phyloP scores from a whole-genome alignment of 2,329 filamentous ascomycete genomes.

The Botrytis deweyae region DNA sequence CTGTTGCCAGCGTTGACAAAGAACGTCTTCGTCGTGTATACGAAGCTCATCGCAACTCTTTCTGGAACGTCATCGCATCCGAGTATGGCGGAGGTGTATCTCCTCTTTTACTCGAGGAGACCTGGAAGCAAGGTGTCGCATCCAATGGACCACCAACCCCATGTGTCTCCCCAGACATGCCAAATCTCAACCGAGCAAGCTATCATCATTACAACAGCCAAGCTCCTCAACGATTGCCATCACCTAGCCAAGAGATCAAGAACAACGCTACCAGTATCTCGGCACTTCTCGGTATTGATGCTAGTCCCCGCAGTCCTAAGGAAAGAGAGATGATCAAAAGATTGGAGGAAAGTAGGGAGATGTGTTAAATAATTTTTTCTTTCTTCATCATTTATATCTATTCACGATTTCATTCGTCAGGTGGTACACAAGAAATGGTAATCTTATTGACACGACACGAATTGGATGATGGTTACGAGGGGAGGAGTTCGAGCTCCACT shows the following conservation, averaged over 20 bases:
- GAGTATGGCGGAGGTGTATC: slow-evolving; percentile 68
- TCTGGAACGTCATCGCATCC: slow-evolving; percentile 70
- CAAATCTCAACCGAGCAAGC: slow-evolving; percentile 16
- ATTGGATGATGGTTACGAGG: neutral
- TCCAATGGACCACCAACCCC: slow-evolving; percentile 40
- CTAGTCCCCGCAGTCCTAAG: slow-evolving; percentile 42
- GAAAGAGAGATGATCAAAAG: slow-evolving; percentile 58
- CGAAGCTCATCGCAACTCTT: slow-evolving; percentile 64
- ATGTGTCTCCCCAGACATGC: slow-evolving; percentile 38
- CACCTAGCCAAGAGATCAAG: slow-evolving; percentile 47
- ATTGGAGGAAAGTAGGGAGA: slow-evolving; percentile 49
- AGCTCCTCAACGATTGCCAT: slow-evolving; percentile 52
- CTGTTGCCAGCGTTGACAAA: slow-evolving; percentile 49
- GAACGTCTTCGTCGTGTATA: slow-evolving; percentile 69
- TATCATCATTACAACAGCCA: slow-evolving; percentile 36
- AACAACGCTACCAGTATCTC: slow-evolving; percentile 54
- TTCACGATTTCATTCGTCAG: neutral
- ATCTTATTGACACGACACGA: neutral
- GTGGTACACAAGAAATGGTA: neutral
- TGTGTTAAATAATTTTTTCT: slow-evolving; percentile 22
- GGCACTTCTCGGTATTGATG: slow-evolving; percentile 56
- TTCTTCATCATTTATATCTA: neutral
- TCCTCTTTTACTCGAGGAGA: slow-evolving; percentile 65
- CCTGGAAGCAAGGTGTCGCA: slow-evolving; percentile 51
- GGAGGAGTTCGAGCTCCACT: neutral